Evolutionary conservation across 2,329 filamentous ascomycete species (phyloP), one percentile per base, ranked within the genome.

Genomic region (Rhynchosporium graminicola): DNA sequence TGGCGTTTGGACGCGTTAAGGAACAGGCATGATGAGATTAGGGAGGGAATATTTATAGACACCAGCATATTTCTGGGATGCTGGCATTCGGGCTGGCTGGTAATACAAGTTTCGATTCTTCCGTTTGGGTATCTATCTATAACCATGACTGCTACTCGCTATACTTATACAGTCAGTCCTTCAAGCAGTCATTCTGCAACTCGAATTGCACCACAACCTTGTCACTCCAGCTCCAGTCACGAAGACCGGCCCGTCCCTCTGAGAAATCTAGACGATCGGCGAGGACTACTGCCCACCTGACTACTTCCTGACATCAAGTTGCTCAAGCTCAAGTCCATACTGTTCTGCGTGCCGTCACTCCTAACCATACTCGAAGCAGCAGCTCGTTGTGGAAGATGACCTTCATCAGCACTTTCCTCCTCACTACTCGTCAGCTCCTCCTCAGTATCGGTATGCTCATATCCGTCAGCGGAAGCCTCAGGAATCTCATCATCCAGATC

Each of bases 391-490:
- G 46, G 62, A 13, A 69, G 63, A 3, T 70, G 54, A 13, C 78
- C 75, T 5, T 78, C 77, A 29, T 77, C 76, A 20, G 72, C 71
- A 36, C 74, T 74, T 38, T 76, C 75, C 8, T 79, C 77, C 55
- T 77, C 77, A 64, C 80, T 82, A 71, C 80, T 84, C 63, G 76
- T 81, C 57, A 86, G 68, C 57, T 87, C 86, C 8, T 81, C 87
- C 67, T 91, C 89, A 2, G 88, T 89, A 75, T 92, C 89, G 8
- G 89, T 92, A 73, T 92, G 89, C 77, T 92, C 89, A 77, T 91
- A 92, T 68, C 84, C 80, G 70, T 85, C 83, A 33, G 72, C 74
- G 9, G 81, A 38, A 15, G 57, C 86, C 63, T 89, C 87, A 26
- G 88, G 87, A 42, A 91, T 83, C 63, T 89, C 87, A 55, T 86